Conservation (phyloP, 192 early-diverging fungal species). For the Backusella liffmaniae region DNA sequence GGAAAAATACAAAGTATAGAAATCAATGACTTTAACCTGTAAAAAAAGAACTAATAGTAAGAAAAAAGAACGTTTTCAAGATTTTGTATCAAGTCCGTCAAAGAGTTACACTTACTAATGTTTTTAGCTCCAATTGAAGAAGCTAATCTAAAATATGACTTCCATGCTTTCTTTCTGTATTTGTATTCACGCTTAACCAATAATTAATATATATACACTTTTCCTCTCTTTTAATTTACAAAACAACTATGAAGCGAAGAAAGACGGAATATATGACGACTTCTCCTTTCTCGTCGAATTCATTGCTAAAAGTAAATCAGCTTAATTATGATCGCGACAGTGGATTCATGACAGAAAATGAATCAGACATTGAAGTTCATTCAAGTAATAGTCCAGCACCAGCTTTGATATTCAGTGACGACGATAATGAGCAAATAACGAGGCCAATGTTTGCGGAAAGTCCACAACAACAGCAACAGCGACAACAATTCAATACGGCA, state of each 20-base stretch:
- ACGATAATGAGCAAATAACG: conserved; percentile 7
- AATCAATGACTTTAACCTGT: background rate
- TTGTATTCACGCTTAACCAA: background rate
- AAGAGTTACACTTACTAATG: conserved; percentile 3
- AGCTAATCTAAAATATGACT: background rate
- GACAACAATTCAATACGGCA: background rate
- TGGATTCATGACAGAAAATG: conserved; percentile 21
- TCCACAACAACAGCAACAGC: background rate
- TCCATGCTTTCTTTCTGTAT: background rate
- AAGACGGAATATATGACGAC: background rate
- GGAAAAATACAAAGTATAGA: background rate
- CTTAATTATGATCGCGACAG: conserved; percentile 21
- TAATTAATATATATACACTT: background rate
- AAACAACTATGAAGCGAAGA: background rate
- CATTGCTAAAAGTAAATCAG: background rate
- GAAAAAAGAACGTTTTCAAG: background rate
- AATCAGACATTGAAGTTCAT: conserved; percentile 7
- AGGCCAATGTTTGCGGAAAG: background rate
- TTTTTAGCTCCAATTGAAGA: conserved; percentile 5
- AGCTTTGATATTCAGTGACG: conserved; percentile 18
- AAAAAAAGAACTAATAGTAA: background rate
- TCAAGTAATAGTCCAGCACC: background rate
- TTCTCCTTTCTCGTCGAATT: background rate
- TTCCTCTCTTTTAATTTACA: background rate
- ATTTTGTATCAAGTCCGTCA: conserved; percentile 2